Base-by-base conservation (phyloP, 2,329 filamentous ascomycete genomes). In the Berkeleyomyces rouxiae region DNA sequence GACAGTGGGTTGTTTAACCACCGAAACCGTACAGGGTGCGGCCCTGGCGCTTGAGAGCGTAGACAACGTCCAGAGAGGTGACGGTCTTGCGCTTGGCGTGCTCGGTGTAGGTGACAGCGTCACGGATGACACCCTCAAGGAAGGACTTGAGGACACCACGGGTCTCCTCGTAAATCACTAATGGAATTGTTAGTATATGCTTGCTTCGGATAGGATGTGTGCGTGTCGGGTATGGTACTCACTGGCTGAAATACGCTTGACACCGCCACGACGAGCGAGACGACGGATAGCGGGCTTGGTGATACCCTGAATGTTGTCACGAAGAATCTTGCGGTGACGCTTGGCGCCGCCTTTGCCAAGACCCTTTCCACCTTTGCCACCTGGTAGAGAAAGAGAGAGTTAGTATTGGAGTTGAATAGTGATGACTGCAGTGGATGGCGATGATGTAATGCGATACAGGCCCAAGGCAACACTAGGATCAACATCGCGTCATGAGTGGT, bases 241-340 rank as follows among this genome's bases (percentile, higher is more conserved):
- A 64, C 58, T 95, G 75, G 91, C 91, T 73, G 90, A 96, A 74
- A 96, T 96, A 95, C 91, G 91, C 89, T 96, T 96, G 83, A 96
- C 91, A 92, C 91, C 91, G 78, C 91, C 91, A 93, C 91, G 90
- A 80, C 91, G 91, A 69, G 91, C 91, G 76, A 96, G 90, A 95
- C 91, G 91, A 73, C 91, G 87, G 79, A 96, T 96, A 72, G 91
- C 91, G 72, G 91, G 91, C 88, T 96, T 96, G 74, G 91, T 96
- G 75, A 96, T 96, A 80, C 91, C 91, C 82, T 96, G 91, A 75
- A 96, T 96, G 88, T 96, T 96, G 87, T 96, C 91, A 79, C 91
- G 90, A 78, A 96, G 84, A 82, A 96, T 96, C 88, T 96, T 96
- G 74, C 92, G 86, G 81, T 96, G 91, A 79, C 91, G 91, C 88